Percentiles rank a stretch among this genome's conserved stretches.
phyloP scores from a whole-genome alignment of 371 early-diverging fungal species.

The Funneliformis caledonium region DNA sequence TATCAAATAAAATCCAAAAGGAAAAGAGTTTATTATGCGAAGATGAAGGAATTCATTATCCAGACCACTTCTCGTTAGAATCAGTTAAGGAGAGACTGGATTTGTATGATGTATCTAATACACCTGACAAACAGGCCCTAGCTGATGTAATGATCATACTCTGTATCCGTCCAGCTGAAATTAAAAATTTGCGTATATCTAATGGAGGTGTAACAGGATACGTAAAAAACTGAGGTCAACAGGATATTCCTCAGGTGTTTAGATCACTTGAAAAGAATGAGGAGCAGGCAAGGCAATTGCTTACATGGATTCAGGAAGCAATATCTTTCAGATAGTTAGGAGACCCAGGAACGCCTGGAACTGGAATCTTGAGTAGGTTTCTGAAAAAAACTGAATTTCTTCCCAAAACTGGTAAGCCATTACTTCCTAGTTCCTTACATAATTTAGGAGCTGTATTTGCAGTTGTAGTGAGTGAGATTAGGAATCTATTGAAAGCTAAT shows the following conservation, averaged over 20 bases:
- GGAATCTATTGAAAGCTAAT: constrained; percentile 1
- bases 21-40: neutral
- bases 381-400: neutral
- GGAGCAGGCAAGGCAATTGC: constrained; percentile 4
- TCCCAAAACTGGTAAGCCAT: neutral
- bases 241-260: constrained; percentile 10
- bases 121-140: constrained; percentile 16
- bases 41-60: constrained; percentile 14
- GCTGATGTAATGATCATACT: constrained; percentile 34
- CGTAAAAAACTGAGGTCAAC: constrained; percentile 15
- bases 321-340: constrained; percentile 11
- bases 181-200: constrained; percentile 30
- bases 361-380: neutral
- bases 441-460: constrained; percentile 26
- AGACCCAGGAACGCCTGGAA: constrained; percentile 5
- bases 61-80: constrained; percentile 37
- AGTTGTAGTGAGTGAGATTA: neutral
- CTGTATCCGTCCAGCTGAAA: constrained; percentile 25
- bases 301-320: constrained; percentile 31
- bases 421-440: neutral
- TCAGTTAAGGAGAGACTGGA: constrained; percentile 34
- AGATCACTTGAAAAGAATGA: constrained; percentile 20
- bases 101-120: constrained; percentile 6
- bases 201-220: constrained; percentile 21
- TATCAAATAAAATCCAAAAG: constrained; percentile 4